phyloP scores from a whole-genome alignment of 495 filamentous ascomycete genomes.

The Parachaetomium inaequale region DNA sequence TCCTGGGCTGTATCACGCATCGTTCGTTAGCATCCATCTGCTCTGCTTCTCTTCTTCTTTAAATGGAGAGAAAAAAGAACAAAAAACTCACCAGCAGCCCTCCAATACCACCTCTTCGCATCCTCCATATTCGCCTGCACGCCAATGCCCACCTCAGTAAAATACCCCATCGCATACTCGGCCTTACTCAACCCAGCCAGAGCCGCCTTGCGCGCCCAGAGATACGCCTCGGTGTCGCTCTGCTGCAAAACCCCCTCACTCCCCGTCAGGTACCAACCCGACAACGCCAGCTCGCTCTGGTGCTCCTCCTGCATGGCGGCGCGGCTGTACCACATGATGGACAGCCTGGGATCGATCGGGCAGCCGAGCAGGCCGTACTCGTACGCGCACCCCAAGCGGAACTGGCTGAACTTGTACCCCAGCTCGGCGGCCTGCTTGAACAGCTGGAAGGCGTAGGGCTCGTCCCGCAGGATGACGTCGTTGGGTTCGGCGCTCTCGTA shows the following conservation, averaged over 20 bases:
- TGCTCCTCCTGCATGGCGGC: slow-evolving; percentile 94
- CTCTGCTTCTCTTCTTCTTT: background rate
- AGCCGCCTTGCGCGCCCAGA: slow-evolving; percentile 94
- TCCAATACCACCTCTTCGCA: slow-evolving; percentile 97
- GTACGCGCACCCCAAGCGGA: slow-evolving; percentile 78
- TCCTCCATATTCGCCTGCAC: slow-evolving; percentile 80
- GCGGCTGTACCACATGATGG: slow-evolving; percentile 88
- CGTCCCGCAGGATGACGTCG: slow-evolving; percentile 73
- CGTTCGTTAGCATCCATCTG: slow-evolving; percentile 14
- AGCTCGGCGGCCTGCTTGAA: slow-evolving; percentile 86
- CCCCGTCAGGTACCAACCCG: slow-evolving; percentile 95
- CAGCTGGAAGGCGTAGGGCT: slow-evolving; percentile 68
- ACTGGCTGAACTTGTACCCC: slow-evolving; percentile 94
- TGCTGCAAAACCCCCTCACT: slow-evolving; percentile 82
- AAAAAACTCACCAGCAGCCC: slow-evolving; percentile 83
- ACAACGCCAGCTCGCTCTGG: slow-evolving; percentile 85
- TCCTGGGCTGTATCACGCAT: slow-evolving; percentile 78
- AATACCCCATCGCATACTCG: slow-evolving; percentile 97
- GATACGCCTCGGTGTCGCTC: slow-evolving; percentile 92
- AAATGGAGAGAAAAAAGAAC: background rate
- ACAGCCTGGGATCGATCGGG: slow-evolving; percentile 73
- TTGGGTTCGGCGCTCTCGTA: slow-evolving; percentile 69
- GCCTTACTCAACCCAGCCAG: slow-evolving; percentile 81
- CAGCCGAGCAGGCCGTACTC: slow-evolving; percentile 86
- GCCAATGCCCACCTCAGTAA: slow-evolving; percentile 94